Percentiles rank a stretch among this genome's conserved stretches.
Evolutionary conservation across 2,329 filamentous ascomycete species (phyloP).

Genomic region (Venturia pyrina): DNA sequence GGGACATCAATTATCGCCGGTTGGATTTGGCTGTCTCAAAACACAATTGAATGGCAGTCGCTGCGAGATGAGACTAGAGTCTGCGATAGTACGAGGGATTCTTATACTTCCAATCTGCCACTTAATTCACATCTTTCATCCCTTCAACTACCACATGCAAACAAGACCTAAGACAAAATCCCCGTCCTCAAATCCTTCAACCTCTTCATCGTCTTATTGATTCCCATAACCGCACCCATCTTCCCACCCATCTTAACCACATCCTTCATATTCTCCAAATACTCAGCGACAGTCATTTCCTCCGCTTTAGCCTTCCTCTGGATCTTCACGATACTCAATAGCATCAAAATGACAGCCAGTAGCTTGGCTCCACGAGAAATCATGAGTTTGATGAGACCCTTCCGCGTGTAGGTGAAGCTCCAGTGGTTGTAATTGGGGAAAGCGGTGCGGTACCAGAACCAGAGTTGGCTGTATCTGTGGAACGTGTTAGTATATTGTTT

Average conservation of each 20-base stretch:
- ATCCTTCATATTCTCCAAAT: background rate
- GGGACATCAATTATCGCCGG: too few relatives aligned
- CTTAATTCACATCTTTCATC: background rate
- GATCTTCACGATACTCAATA: background rate
- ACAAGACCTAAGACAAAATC: background rate
- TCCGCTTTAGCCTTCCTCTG: background rate
- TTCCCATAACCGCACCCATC: background rate
- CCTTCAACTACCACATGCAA: background rate
- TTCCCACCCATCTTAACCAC: background rate
- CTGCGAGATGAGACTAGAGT: too few relatives aligned
- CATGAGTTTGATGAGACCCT: slow-evolving; percentile 30
- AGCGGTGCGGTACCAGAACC: slow-evolving; percentile 40
- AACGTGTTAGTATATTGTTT: slow-evolving; percentile 16
- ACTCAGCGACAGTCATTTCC: background rate
- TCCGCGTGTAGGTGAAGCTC: slow-evolving; percentile 40
- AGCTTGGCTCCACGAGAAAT: background rate
- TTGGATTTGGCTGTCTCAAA: too few relatives aligned
- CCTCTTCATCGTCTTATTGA: background rate
- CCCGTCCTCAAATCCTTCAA: slow-evolving; percentile 1
- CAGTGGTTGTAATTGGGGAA: slow-evolving; percentile 47
- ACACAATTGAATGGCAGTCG: too few relatives aligned
- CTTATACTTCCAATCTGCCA: too few relatives aligned
- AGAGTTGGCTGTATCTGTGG: slow-evolving; percentile 39
- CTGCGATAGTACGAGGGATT: too few relatives aligned
- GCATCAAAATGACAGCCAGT: background rate